Evolutionary conservation across 208 protist species (phyloP), one percentile per base, ranked within the genome.

Genomic region (Trypanosoma mega): DNA sequence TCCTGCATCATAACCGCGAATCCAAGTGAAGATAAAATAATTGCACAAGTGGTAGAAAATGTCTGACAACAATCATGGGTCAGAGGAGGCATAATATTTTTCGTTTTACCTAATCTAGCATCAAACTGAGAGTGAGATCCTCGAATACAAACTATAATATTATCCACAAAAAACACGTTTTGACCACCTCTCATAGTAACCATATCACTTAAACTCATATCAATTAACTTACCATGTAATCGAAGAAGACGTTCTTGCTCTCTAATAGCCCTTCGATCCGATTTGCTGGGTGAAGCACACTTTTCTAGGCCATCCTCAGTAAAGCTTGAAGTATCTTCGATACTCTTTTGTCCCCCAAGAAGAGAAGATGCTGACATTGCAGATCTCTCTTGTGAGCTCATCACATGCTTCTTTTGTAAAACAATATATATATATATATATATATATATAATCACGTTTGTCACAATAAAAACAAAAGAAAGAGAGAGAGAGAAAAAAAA

Each of bases 21-120:
- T 18, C 83, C 79, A 3, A 95, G 50, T 5, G 85, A 91, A 18
- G 82, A 92, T 16, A 95, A 73, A 30, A 92, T 46, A 14, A 93
- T 66, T 1, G 85, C 85, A 0, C 81, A 79, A 36, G 93, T 43
- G 2, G 85, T 90, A 6, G 89, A 79, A 61, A 95, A 95, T 2
- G 89, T 93, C 55, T 95, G 89, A 44, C 89, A 95, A 68, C 89
- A 93, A 54, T 95, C 89, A 62, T 63, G 45, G 0, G 89, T 93
- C 33, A 87, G 63, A 1, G 85, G 83, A 31, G 89, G 89, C 12
- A 95, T 60, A 21, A 90, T 37, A 23, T 43, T 60, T 27, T 72
- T 79, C 62, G 80, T 67, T 34, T 60, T 66, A 2, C 80, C 82
- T 0, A 62, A 47, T 5, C 76, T 76, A 1, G 83, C 77, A 64